Evolutionary conservation across 140 eudicot genomes (phyloP).

Genomic region (Bidens hawaiensis): DNA sequence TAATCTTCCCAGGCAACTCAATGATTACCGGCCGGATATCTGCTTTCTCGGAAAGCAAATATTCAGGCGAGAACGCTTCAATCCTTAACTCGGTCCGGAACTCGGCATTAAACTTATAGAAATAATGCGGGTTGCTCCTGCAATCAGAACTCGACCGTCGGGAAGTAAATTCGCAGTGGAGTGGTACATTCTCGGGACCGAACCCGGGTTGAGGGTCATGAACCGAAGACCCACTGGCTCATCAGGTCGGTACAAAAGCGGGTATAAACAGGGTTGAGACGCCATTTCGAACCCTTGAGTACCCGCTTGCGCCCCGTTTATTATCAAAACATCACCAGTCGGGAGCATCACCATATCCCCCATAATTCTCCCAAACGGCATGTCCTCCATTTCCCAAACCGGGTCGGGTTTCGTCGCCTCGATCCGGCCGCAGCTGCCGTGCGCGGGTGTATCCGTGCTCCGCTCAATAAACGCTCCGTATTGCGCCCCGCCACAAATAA

Average conservation of each 20-base stretch:
- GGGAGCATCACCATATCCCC: slow-evolving; percentile 94
- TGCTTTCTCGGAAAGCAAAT: slow-evolving; percentile 42
- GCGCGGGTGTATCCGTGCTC: slow-evolving; percentile 44
- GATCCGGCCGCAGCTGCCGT: slow-evolving; percentile 68
- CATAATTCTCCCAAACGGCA: slow-evolving; percentile 79
- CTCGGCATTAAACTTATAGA: slow-evolving; percentile 45
- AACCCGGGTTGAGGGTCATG: slow-evolving; percentile 45
- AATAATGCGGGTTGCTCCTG: slow-evolving; percentile 75
- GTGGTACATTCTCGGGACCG: slow-evolving; percentile 70
- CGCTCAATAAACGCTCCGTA: slow-evolving; percentile 53
- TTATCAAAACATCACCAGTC: slow-evolving; percentile 52
- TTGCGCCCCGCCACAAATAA: slow-evolving; percentile 77
- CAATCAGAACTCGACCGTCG: slow-evolving; percentile 68
- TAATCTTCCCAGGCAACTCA: slow-evolving; percentile 33
- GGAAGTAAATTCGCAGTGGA: slow-evolving; percentile 79
- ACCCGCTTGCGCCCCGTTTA: slow-evolving; percentile 81
- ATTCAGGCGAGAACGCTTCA: slow-evolving; percentile 78
- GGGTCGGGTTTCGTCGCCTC: slow-evolving; percentile 46
- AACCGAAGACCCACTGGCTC: slow-evolving; percentile 62
- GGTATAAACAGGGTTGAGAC: slow-evolving; percentile 51
- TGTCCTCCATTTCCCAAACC: slow-evolving; percentile 81
- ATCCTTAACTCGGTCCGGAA: slow-evolving; percentile 68
- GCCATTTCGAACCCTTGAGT: slow-evolving; percentile 68
- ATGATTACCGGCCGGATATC: slow-evolving; percentile 38
- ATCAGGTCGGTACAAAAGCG: slow-evolving; percentile 60